Base-by-base conservation (phyloP, 345 rosid species). In the Iberis pinnata region DNA sequence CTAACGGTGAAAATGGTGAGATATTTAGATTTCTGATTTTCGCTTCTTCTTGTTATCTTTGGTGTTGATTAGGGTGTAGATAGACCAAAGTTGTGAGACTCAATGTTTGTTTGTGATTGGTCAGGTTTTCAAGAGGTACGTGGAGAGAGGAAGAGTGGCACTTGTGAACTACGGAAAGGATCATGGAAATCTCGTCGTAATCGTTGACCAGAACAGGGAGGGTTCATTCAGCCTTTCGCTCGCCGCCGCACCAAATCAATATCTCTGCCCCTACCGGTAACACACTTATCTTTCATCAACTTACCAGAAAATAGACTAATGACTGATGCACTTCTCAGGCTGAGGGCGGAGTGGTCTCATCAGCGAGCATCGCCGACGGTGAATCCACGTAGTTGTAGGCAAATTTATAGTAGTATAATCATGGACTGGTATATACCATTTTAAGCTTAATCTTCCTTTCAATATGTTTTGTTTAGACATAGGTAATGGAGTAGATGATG, bases 131-230 rank as follows among this genome's bases (percentile, higher is more conserved):
- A 84, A 84, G 81, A 82, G 96, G 76, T 84, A 78, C 71, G 94
- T 88, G 0, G 96, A 88, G 90, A 88, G 84, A 22, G 94, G 96
- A n/a, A 73, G 96, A 50, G 96, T 88, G 7, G 96, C 94, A 5
- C 82, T 88, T 25, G 79, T 88, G 25, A 88, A 88, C 84, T 88
- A 84, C 54, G 96, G 96, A 0, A 72, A 84, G 56, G 96, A 88
- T 48, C 77, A 84, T 18, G 96, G 96, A 0, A 84, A 70, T 66
- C 89, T 88, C 55, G 94, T 88, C 7, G 96, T 88, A 35, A 88
- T 88, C 49, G 70, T 88, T 52, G 96, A 88, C 53, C 95, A 88
- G 64, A 88, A 88, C 78, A 72, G 95, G 18, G 96, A n/a, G n/a
- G n/a, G n/a, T n/a, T n/a, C n/a, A n/a, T 60, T 77, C 24, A 63